Conservation (phyloP, 73 alveolate species). For the Tetrahymena malaccensis region DNA sequence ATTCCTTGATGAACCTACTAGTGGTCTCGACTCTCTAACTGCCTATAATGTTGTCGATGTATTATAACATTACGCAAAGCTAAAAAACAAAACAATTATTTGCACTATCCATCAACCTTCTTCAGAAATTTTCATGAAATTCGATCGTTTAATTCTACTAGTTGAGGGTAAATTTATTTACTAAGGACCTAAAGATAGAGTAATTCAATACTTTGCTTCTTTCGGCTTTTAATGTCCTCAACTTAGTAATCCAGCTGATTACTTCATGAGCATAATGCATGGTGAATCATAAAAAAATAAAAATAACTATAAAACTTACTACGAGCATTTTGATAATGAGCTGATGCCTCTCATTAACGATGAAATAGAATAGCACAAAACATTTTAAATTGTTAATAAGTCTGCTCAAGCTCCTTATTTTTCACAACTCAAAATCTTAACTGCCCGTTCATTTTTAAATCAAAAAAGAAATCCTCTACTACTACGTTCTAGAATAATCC, state of each 20-base stretch:
- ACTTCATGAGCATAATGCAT: conserved; percentile 48
- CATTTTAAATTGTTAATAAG: neutral
- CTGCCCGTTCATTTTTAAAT: neutral
- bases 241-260: conserved; percentile 72
- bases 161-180: conserved; percentile 71
- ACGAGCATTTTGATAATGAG: neutral
- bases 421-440: neutral
- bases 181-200: conserved; percentile 51
- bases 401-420: neutral
- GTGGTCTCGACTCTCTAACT: conserved; percentile 50
- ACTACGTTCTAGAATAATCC: neutral
- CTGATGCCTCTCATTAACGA: neutral
- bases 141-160: conserved; percentile 65
- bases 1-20: conserved; percentile 54
- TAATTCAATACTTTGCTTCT: conserved; percentile 50
- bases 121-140: conserved; percentile 62
- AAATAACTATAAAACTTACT: neutral
- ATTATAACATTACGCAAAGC: conserved; percentile 3
- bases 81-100: conserved; percentile 53
- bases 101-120: conserved; percentile 83
- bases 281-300: neutral
- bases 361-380: neutral
- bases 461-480: neutral
- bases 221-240: conserved; percentile 70
- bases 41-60: conserved; percentile 30